Base-by-base conservation (phyloP, 148 eudicot genomes). In the Cornus kousa region DNA sequence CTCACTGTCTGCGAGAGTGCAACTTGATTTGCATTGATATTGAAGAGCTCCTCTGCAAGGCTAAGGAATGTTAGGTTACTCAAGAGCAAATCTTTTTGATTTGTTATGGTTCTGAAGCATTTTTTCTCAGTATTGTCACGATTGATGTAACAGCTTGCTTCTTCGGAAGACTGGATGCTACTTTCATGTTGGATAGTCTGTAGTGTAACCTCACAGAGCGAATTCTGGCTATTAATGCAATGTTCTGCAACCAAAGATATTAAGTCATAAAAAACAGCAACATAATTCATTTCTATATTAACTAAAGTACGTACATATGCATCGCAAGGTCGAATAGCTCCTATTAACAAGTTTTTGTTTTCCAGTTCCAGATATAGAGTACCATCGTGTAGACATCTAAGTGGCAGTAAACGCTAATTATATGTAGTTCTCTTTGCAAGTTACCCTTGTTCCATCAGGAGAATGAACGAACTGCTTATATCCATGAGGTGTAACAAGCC, bases 41-140 rank as follows among this genome's bases (percentile, higher is more conserved):
- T 79, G 55, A 85, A 87, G 35, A 85, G 87, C 68, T 85, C 88
- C 80, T 90, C 83, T 66, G 84, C 87, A 35, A 57, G 80, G 65
- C 28, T 82, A 73, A 84, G 82, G 80, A 90, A 87, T 24, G 75
- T 74, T 23, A 81, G 75, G 79, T 79, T 91, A 77, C 83, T 77
- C 62, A 85, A 72, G 55, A 93, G 88, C 53, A 92, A 59, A n/a
- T 79, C 77, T 65, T 81, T 81, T 48, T 80, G 72, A 31, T 68
- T 79, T 35, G 73, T 75, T 74, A 65, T 79, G 3, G 82, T 70
- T 74, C 74, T 55, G 75, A 65, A 74, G 31, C 35, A 68, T 33
- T 76, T 74, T 4, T 7, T 73, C 68, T 76, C 69, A 7, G 78
- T 48, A 13, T 13, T 40, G 23, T 39, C 69, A 59, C 53, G 65